Base-by-base conservation (phyloP, 768 basidiomycete species). In the Postia placenta region DNA sequence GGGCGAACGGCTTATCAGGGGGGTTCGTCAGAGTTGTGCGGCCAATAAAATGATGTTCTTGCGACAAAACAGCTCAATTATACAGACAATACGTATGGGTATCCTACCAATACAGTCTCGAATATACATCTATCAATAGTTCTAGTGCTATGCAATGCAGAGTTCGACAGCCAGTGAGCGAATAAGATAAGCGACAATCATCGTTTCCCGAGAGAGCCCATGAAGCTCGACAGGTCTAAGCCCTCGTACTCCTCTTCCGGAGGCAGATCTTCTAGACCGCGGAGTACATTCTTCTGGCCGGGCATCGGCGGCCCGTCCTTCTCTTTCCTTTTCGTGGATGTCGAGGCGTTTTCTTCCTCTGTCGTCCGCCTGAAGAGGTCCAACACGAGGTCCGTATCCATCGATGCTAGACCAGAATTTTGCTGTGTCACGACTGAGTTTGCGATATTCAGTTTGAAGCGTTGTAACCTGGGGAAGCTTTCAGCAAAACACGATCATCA, bases 401-500 rank as follows among this genome's bases (percentile, higher is more conserved):
- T 98, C 2, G 92, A 92, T 1, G 84, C 74, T 42, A 99, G 69
- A 19, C 92, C 93, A 1, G 95, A 79, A 63, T 99, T 99, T 64
- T 99, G 94, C 64, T 99, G 94, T 1, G 92, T 97, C 43, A 99
- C 91, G 51, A 99, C 83, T 6, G 96, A 92, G 56, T 91, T 85
- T 25, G 96, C 96, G 58, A 99, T 95, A 59, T 98, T 98, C 59
- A 98, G 76, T 66, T 99, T 99, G 79, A 99, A 99, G 43, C 93
- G 89, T 76, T 99, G 96, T 53, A 99, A 67, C 28, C 95, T 97
- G 64, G 3, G 38, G 38, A n/a, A n/a, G n/a, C n/a, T n/a, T n/a
- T n/a, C n/a, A n/a, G 39, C 43, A 24, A 17, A 36, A 36, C 56
- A 57, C 25, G 52, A 54, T 27, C 11, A 26, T 28, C 19, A 51